Evolutionary conservation across 805 yeast species (phyloP), one percentile per base, ranked within the genome.

Genomic region (Scheffersomyces amazonensis): DNA sequence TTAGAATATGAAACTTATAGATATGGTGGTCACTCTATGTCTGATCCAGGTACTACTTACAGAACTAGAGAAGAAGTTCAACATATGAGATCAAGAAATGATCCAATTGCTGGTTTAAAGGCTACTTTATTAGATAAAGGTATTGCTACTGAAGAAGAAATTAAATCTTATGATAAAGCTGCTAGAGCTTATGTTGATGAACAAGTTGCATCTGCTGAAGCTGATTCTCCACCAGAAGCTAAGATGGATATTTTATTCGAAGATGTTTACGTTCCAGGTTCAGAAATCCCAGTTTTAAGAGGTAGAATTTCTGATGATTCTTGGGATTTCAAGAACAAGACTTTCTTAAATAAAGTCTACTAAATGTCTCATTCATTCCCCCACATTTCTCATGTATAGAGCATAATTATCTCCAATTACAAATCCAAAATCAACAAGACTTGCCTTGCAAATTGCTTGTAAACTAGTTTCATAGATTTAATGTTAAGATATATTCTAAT

Each of bases 11-110:
- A 90, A 76, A 93, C 99, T 55, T 93, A 93, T 76, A 86, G 99
- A 79, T 93, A 93, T 68, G 98, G 98, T 76, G 99, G 99, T 69
- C 99, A 93, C 81, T 93, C 99, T 54, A 93, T 93, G 98, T 91
- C 98, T 53, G 99, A 93, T 73, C 99, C 99, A 60, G 99, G 99
- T 79, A 93, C 99, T 68, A 93, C 99, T 52, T 93, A 93, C 83
- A 86, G 99, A 81, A 93, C 99, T 63, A 90, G 99, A 78, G 99
- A 93, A 75, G 99, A 93, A 76, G 93, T 93, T 54, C 97, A 90
- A 75, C 91, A 91, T 76, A 90, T 93, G 97, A 87, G 99, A 78
- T 88, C 98, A 31, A 86, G 88, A 77, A 89, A 86, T 66, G 99
- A 93, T 69, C 97, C 98, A 55, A 88, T 93, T 66, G 90, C 96